Base-by-base conservation (phyloP, 345 rosid species). In the Atalantia buxifolia region DNA sequence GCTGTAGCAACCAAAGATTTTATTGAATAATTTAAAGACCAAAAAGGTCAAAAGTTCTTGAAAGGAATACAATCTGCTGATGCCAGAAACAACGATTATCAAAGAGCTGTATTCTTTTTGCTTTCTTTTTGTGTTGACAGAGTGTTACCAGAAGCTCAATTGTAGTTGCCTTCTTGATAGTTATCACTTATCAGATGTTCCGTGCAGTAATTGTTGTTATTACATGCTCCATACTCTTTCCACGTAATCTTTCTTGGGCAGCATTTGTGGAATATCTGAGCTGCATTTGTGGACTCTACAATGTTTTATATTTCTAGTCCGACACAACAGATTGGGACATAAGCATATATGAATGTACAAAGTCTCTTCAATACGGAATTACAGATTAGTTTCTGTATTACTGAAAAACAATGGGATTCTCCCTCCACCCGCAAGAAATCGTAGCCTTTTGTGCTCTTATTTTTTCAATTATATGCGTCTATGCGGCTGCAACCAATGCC, bases 381-480 rank as follows among this genome's bases (percentile, higher is more conserved):
- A 31, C n/a, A 19, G 5, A 18, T 22, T 16, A 14, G 24, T 27
- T 24, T 13, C 22, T 35, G 0, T 5, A 9, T 21, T 28, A 62
- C 8, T 60, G 69, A 63, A 64, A 45, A 69, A 22, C 65, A 7
- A 75, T 70, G 76, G 70, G 21, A 33, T 70, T 79, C 56, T 28
- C 33, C 7, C 19, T 76, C 31, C 48, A 67, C 3, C 10, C 24
- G 21, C 68, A 60, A 30, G 75, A 76, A 14, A 68, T 30, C 22
- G 48, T 50, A 27, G 18, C 14, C 33, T 31, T 79, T 0, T 60
- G 30, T 45, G 71, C 72, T 2, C 6, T 76, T 30, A 59, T 77
- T 57, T 63, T 77, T 38, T 74, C 76, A 30, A 66, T 77, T 40
- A 33, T 79, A 21, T 71, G 22, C 3, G 4, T 74, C 38, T 69